These are phyloP conservation scores for Agrocybe praecox DNA, from an alignment of 768 basidiomycete genomes.

Conservation along the genomic window DNA sequence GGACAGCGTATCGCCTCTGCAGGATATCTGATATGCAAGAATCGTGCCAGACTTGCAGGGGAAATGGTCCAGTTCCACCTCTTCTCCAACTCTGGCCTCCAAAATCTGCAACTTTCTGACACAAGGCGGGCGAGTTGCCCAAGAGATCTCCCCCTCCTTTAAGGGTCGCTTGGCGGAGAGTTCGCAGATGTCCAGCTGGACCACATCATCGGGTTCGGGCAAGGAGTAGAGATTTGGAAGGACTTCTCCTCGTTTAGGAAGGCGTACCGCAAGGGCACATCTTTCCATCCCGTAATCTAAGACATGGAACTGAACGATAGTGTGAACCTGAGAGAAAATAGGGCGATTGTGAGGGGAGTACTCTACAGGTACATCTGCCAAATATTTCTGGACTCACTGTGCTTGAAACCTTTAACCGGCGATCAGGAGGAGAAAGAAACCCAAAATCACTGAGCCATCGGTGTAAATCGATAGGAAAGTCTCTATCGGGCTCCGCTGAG, in stretches of 20 bases:
- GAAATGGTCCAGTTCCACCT: conserved; percentile 23
- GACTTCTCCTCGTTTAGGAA: conserved; percentile 20
- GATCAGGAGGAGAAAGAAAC: conserved; percentile 27
- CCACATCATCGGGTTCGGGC: conserved; percentile 12
- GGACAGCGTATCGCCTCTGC: conserved; percentile 16
- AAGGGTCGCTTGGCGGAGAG: conserved; percentile 23
- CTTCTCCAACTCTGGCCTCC: conserved; percentile 24
- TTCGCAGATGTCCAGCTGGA: conserved; percentile 26
- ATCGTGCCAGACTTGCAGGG: conserved; percentile 27
- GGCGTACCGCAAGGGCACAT: conserved; percentile 24
- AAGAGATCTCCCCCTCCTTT: conserved; percentile 21
- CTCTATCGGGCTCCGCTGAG: conserved; percentile 18
- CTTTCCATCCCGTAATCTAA: conserved; percentile 32
- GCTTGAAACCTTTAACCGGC: conserved; percentile 23
- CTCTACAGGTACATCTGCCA: neutral
- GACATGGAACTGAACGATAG: conserved; percentile 24
- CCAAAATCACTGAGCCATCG: conserved; percentile 30
- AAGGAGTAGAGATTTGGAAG: conserved; percentile 26
- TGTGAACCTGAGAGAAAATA: conserved; percentile 19
- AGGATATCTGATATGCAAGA: conserved; percentile 27
- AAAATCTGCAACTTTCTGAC: conserved; percentile 15
- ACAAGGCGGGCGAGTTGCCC: conserved; percentile 24
- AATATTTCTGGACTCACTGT: conserved; percentile 13
- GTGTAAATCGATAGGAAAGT: conserved; percentile 26
- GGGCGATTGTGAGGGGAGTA: neutral